Evolutionary conservation across 2,329 filamentous ascomycete species (phyloP).

Genomic region (Colletotrichum noveboracense): DNA sequence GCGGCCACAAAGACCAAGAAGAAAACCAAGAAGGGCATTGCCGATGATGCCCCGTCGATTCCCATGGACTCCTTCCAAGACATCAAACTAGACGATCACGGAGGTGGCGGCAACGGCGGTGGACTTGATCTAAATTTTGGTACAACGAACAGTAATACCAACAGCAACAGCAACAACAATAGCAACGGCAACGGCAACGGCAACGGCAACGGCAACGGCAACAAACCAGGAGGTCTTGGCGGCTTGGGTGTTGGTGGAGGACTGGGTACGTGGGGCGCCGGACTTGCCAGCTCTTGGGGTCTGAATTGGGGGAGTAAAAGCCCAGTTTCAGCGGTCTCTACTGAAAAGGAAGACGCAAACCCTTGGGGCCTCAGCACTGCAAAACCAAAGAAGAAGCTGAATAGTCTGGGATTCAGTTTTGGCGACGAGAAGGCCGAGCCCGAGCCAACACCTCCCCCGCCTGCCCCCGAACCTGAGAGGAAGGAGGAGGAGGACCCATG

Average conservation of each 20-base stretch:
- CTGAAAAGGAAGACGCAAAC: conserved; percentile 49
- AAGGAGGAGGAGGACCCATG: conserved; percentile 40
- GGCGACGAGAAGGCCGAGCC: conserved; percentile 38
- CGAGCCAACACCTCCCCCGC: neutral
- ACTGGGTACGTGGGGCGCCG: conserved; percentile 64
- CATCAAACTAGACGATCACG: conserved; percentile 67
- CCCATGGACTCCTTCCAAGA: conserved; percentile 62
- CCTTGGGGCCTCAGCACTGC: conserved; percentile 53
- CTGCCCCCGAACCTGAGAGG: conserved; percentile 29
- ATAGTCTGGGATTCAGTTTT: conserved; percentile 52
- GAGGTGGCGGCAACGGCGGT: conserved; percentile 36
- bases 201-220: neutral
- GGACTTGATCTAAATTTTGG: conserved; percentile 62
- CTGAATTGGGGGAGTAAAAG: conserved; percentile 42
- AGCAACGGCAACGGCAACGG: neutral
- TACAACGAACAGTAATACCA: conserved; percentile 38
- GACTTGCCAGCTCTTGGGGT: conserved; percentile 40
- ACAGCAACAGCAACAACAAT: conserved; percentile 24
- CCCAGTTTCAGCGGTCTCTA: conserved; percentile 33
- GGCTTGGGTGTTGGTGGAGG: conserved; percentile 17
- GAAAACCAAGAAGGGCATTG: conserved; percentile 53
- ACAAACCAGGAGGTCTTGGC: neutral
- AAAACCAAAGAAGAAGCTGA: conserved; percentile 57
- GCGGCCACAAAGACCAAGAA: conserved; percentile 56
- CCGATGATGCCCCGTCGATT: conserved; percentile 35